phyloP scores from a whole-genome alignment of 257 asterid genomes.

The Nicotiana noctiflora region DNA sequence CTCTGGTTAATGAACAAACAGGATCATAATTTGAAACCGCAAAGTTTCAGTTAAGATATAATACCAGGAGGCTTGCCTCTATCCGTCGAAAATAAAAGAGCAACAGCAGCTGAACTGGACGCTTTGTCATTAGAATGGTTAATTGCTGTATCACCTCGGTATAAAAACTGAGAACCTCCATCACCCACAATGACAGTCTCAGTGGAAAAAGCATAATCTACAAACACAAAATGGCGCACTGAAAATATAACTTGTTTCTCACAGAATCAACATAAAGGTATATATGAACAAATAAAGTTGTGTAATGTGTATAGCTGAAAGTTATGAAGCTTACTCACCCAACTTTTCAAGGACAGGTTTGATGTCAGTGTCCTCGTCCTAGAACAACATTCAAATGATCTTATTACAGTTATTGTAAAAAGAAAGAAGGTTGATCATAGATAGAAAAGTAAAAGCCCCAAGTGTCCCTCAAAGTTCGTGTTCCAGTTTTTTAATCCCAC shows the following conservation, averaged over 20 bases:
- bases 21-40: neutral
- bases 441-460: constrained; percentile 3
- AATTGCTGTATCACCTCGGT: constrained; percentile 29
- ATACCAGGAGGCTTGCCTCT: constrained; percentile 52
- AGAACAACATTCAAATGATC: constrained; percentile 32
- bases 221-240: constrained; percentile 13
- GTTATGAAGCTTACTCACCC: constrained; percentile 49
- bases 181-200: constrained; percentile 74
- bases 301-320: neutral
- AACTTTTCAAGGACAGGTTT: constrained; percentile 59
- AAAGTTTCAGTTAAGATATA: constrained; percentile 6
- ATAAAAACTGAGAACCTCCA: constrained; percentile 41
- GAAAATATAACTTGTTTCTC: neutral
- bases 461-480: neutral
- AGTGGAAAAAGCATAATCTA: constrained; percentile 58
- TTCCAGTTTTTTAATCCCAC: neutral
- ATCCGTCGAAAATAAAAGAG: constrained; percentile 59
- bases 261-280: neutral
- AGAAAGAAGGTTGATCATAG: neutral
- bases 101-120: constrained; percentile 37
- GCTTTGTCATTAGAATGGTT: constrained; percentile 4
- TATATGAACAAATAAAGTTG: neutral
- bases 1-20: neutral
- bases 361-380: constrained; percentile 57
- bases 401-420: constrained; percentile 22